phyloP scores from a whole-genome alignment of 306 rosid genomes.

The Quercus alba region DNA sequence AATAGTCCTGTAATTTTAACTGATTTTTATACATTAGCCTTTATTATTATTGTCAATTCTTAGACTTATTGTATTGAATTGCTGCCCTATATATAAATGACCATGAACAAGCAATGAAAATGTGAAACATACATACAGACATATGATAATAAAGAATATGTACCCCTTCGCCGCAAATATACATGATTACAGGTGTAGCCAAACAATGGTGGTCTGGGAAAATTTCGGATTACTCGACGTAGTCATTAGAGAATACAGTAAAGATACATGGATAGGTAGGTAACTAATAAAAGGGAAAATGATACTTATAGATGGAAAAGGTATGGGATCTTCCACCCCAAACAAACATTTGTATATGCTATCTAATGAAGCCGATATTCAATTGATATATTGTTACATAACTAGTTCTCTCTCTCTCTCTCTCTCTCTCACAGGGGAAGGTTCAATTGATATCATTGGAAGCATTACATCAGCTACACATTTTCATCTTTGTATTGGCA shows the following conservation, averaged over 20 bases:
- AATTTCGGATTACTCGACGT: no score
- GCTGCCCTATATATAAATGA: no score
- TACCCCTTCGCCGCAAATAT: not conserved
- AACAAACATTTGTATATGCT: not conserved
- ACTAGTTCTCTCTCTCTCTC: not conserved
- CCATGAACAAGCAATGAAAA: not conserved
- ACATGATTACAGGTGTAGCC: not conserved
- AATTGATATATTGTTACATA: not conserved
- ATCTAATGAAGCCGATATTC: not conserved
- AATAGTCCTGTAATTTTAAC: not conserved
- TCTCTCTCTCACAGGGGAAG: conserved; percentile 62
- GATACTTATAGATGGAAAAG: not conserved
- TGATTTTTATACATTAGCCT: not conserved
- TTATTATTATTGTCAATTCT: no score
- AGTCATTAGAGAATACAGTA: no score
- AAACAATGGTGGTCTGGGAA: no score
- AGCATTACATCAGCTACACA: conserved; percentile 85
- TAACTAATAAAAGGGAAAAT: not conserved
- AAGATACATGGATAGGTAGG: no score
- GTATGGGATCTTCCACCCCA: no score
- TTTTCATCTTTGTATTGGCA: conserved; percentile 86
- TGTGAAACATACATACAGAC: not conserved
- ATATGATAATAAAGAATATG: not conserved
- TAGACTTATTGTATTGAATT: no score
- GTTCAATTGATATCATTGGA: conserved; percentile 70